Evolutionary conservation across 2,329 filamentous ascomycete genomes (phyloP).

Genomic region (Diaporthe amygdali): DNA sequence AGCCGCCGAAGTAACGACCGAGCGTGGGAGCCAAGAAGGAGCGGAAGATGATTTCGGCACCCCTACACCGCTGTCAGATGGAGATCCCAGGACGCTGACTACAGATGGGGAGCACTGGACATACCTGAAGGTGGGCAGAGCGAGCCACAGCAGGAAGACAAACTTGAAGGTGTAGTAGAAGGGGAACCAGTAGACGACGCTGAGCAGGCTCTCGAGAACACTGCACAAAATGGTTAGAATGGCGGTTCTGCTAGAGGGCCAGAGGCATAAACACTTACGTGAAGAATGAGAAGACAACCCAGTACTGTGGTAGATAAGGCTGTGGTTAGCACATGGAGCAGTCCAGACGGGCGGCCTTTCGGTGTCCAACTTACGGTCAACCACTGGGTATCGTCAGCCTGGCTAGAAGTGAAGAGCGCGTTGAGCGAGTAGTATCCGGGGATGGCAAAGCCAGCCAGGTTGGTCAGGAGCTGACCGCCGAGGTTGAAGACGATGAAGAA

Average conservation of each 20-base stretch:
- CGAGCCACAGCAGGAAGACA: constrained; percentile 94
- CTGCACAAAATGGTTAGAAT: constrained; percentile 38
- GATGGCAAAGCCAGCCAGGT: constrained; percentile 82
- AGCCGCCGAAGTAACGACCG: constrained; percentile 85
- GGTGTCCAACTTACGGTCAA: constrained; percentile 62
- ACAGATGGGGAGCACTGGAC: constrained; percentile 39
- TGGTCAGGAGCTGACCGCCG: constrained; percentile 85
- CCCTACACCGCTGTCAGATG: constrained; percentile 57
- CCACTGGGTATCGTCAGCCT: constrained; percentile 83
- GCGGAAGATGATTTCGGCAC: constrained; percentile 95
- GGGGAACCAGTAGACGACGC: constrained; percentile 91
- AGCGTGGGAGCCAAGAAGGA: constrained; percentile 93
- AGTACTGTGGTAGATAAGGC: constrained; percentile 64
- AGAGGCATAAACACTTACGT: constrained; percentile 53
- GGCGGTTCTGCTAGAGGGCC: neutral
- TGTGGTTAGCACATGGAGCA: constrained; percentile 37
- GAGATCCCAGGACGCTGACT: neutral
- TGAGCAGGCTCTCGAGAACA: constrained; percentile 81
- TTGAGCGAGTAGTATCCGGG: constrained; percentile 84
- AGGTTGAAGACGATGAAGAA: constrained; percentile 94
- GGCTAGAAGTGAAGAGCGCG: constrained; percentile 74
- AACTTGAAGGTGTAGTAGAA: constrained; percentile 99
- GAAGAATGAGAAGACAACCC: constrained; percentile 84
- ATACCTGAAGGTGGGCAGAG: constrained; percentile 92
- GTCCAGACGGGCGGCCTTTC: neutral